Evolutionary conservation across 2,329 filamentous ascomycete species (phyloP).

Genomic region (Lecanoromycetidae sp.): DNA sequence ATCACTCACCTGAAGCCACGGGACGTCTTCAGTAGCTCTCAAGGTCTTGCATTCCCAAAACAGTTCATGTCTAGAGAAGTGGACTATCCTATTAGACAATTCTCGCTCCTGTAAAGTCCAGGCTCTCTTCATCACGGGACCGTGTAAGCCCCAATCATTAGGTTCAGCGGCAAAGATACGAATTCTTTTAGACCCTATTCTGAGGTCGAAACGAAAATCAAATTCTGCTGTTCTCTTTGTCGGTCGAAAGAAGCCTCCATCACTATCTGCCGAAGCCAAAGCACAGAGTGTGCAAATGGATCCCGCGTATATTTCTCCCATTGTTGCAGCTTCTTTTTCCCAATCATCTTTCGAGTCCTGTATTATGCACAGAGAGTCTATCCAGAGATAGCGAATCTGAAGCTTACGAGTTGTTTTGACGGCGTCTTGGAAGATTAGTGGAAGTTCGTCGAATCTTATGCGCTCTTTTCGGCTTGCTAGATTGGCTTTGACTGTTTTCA

Average conservation of each 20-base stretch:
- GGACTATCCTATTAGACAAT: too few relatives aligned
- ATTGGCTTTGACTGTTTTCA: background rate
- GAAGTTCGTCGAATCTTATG: background rate
- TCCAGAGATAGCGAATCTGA: conserved; percentile 18
- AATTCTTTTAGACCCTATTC: too few relatives aligned
- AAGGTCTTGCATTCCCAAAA: too few relatives aligned
- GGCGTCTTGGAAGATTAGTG: background rate
- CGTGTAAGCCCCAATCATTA: too few relatives aligned
- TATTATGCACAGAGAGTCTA: conserved; percentile 17
- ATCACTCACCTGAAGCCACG: too few relatives aligned
- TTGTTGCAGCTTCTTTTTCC: conserved; percentile 5
- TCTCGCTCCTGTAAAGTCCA: too few relatives aligned
- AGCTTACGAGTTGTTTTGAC: background rate
- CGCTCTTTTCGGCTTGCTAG: background rate
- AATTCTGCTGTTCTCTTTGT: too few relatives aligned
- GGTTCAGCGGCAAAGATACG: too few relatives aligned
- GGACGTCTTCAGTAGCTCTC: too few relatives aligned
- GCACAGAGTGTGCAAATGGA: conserved; percentile 6
- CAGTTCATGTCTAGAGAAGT: too few relatives aligned
- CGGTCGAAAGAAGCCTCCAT: conserved; percentile 2
- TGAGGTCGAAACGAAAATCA: too few relatives aligned
- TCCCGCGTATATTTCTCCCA: conserved; percentile 8
- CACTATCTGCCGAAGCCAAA: background rate
- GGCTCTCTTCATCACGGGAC: too few relatives aligned
- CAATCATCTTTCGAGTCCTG: conserved; percentile 14